Evolutionary conservation across 2,329 filamentous ascomycete genomes (phyloP).

Genomic region (Diaporthe ilicicola): DNA sequence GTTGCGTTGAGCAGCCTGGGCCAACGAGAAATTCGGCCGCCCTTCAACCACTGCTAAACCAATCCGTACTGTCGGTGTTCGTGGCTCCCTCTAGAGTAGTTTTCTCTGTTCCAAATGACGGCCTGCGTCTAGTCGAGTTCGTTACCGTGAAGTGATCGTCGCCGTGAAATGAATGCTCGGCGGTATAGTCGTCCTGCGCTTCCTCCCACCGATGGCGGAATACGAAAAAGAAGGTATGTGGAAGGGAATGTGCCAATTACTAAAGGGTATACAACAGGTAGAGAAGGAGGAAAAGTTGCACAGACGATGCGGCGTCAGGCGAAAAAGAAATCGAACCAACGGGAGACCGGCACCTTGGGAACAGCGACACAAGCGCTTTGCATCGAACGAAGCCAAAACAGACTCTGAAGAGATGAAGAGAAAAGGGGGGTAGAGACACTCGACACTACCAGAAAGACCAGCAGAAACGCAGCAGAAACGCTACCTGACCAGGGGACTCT

Average conservation of each 20-base stretch:
- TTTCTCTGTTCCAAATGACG: constrained; percentile 41
- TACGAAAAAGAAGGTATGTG: constrained; percentile 11
- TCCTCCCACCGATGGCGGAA: constrained; percentile 27
- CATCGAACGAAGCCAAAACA: constrained; percentile 32
- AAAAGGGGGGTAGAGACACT: constrained; percentile 13
- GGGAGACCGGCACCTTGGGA: constrained; percentile 24
- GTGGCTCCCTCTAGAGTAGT: constrained; percentile 29
- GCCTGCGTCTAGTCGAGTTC: constrained; percentile 46
- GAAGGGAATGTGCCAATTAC: constrained; percentile 14
- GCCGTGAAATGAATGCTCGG: constrained; percentile 23
- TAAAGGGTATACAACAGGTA: constrained; percentile 16
- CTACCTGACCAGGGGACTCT: constrained; percentile 20
- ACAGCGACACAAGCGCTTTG: constrained; percentile 9
- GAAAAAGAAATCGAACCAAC: constrained; percentile 26
- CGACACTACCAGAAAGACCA: constrained; percentile 28
- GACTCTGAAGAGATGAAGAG: constrained; percentile 24
- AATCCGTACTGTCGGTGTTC: constrained; percentile 22
- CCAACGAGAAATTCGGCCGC: constrained; percentile 34
- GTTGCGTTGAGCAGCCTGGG: constrained; percentile 37
- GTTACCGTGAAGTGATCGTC: constrained; percentile 9
- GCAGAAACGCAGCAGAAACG: constrained; percentile 34
- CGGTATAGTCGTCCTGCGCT: constrained; percentile 30
- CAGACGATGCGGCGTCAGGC: constrained; percentile 18
- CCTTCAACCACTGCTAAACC: constrained; percentile 32
- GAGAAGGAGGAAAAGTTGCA: constrained; percentile 15